phyloP scores from a whole-genome alignment of 768 basidiomycete genomes.

The Postia placenta region DNA sequence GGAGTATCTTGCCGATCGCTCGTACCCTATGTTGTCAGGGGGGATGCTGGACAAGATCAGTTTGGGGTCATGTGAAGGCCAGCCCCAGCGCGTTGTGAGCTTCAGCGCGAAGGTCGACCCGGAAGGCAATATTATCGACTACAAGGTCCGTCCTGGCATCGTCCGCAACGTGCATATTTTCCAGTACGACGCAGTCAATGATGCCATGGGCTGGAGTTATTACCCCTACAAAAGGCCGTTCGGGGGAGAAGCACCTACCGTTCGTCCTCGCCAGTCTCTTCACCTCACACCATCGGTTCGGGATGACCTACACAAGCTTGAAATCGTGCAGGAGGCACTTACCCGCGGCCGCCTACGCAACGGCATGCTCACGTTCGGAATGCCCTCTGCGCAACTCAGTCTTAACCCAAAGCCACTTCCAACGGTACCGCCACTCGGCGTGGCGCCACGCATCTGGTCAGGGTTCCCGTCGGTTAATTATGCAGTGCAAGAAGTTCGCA shows the following conservation, averaged over 20 bases:
- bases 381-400: slow-evolving; percentile 23
- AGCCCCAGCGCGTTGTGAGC: slow-evolving; percentile 57
- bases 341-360: slow-evolving; percentile 7
- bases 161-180: slow-evolving; percentile 60
- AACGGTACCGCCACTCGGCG: slow-evolving; percentile 4
- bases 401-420: slow-evolving; percentile 24
- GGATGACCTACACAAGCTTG: slow-evolving; percentile 27
- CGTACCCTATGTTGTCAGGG: slow-evolving; percentile 70
- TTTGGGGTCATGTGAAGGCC: slow-evolving; percentile 33
- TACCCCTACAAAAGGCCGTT: slow-evolving; percentile 35
- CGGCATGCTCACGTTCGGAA: slow-evolving; percentile 20
- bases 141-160: slow-evolving; percentile 63
- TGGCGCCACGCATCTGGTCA: slow-evolving; percentile 19
- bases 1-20: slow-evolving; percentile 58
- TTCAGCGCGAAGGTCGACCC: slow-evolving; percentile 71
- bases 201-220: slow-evolving; percentile 28
- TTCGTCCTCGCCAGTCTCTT: slow-evolving; percentile 3
- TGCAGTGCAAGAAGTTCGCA: slow-evolving; percentile 26
- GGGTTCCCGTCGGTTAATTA: slow-evolving; percentile 53
- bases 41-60: slow-evolving; percentile 45
- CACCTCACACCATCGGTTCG: slow-evolving; percentile 1
- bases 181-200: slow-evolving; percentile 67
- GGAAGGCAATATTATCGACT: slow-evolving; percentile 62
- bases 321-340: slow-evolving; percentile 18
- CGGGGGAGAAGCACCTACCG: slow-evolving; percentile 16